These are phyloP conservation scores for Osmozyma mogii DNA, from an alignment of 805 yeast genomes.

Conservation along the genomic window DNA sequence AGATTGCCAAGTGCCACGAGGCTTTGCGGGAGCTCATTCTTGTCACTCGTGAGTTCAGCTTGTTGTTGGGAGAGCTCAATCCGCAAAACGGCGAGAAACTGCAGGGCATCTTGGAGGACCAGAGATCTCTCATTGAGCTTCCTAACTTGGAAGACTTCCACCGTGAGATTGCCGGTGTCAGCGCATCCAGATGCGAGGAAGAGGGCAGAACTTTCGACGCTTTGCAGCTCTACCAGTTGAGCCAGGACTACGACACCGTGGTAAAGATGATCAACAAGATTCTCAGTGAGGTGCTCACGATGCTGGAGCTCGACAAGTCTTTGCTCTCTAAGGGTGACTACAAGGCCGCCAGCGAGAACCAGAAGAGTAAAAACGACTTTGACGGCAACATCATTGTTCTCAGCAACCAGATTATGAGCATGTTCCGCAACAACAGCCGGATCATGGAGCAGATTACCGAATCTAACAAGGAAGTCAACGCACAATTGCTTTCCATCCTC, in stretches of 20 bases:
- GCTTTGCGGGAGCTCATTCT: slow-evolving; percentile 77
- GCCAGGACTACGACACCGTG: slow-evolving; percentile 82
- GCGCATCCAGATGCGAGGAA: slow-evolving; percentile 81
- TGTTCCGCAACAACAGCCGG: slow-evolving; percentile 47
- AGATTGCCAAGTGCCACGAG: slow-evolving; percentile 58
- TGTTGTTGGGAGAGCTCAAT: slow-evolving; percentile 76
- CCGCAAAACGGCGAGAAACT: slow-evolving; percentile 60
- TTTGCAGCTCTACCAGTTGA: slow-evolving; percentile 73
- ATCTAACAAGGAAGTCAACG: slow-evolving; percentile 57
- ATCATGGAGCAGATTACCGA: slow-evolving; percentile 49
- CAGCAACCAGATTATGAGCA: slow-evolving; percentile 36
- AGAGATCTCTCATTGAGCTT: slow-evolving; percentile 58
- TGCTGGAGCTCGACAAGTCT: slow-evolving; percentile 60
- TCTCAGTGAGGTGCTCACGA: slow-evolving; percentile 68
- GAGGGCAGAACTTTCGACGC: slow-evolving; percentile 88
- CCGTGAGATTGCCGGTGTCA: slow-evolving; percentile 67
- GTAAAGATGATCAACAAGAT: slow-evolving; percentile 64
- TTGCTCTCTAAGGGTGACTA: slow-evolving; percentile 35
- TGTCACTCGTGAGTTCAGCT: slow-evolving; percentile 76
- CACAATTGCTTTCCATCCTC: slow-evolving; percentile 56
- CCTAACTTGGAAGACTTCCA: slow-evolving; percentile 53
- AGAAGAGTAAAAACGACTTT: slow-evolving; percentile 23
- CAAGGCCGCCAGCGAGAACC: slow-evolving; percentile 30
- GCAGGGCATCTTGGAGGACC: slow-evolving; percentile 79
- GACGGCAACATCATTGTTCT: slow-evolving; percentile 42